Base-by-base conservation (phyloP, 345 rosid genomes). In the Eucalyptus cloeziana region DNA sequence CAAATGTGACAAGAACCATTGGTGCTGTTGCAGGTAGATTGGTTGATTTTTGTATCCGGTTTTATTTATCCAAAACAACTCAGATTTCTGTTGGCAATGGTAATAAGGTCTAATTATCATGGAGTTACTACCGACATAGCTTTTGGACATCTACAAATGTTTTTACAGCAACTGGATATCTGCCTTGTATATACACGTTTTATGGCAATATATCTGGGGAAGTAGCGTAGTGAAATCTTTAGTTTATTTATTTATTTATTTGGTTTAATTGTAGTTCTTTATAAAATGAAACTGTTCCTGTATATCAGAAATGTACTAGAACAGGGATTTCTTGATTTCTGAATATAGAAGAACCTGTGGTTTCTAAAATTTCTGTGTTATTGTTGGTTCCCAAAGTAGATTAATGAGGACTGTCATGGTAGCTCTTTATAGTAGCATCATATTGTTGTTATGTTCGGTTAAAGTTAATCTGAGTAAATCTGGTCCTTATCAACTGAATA, bases 1-100 rank as follows among this genome's bases (percentile, higher is more conserved):
- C 99, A 91, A 96, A 96, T 93, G 99, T 98, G 91, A 94, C 93
- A 64, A 96, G 96, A 93, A 98, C 99, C 69, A 96, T 97, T 90
- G 99, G 99, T 90, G 97, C 99, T 45, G 98, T 98, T 91, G 94
- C 96, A 95, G 99, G 99, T 98, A 93, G 43, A n/a, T 89, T 25
- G 45, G 49, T 10, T 87, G 50, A 64, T 86, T 52, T 62, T 49
- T 10, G 25, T 69, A 15, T 43, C 56, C 47, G 44, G 25, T 43
- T 31, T 50, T 76, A 21, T 21, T 13, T 76, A 76, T 76, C 85
- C 30, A 76, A 40, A 76, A 76, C 47, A 10, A 37, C 47, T 76
- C 47, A 76, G 45, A 19, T 86, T 50, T 31, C 62, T 86, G 62
- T 31, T 45, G 56, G 87, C 40, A 31, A 86, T 31, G 62, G 21